These are phyloP conservation scores for Ceratobasidium sp. DNA, from an alignment of 1,284 basidiomycete species.

Conservation along the genomic window DNA sequence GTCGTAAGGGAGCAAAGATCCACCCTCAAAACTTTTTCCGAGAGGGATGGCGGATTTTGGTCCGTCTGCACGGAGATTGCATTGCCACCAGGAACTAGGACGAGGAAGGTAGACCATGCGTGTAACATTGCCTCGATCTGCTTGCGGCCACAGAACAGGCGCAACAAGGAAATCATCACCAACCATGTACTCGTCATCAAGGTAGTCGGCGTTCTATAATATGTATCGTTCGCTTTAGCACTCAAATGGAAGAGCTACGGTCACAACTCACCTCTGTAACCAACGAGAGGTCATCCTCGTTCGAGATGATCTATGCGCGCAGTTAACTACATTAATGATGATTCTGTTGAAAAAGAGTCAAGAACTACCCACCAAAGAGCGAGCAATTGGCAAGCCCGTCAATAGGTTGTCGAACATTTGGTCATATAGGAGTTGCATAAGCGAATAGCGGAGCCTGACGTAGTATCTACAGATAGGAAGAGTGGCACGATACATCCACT, in stretches of 20 bases:
- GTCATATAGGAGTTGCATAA: constrained; percentile 44
- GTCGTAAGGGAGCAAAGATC: constrained; percentile 31
- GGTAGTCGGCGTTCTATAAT: constrained; percentile 34
- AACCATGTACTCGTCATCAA: constrained; percentile 44
- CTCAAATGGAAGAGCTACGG: no score
- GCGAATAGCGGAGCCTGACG: constrained; percentile 41
- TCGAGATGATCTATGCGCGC: constrained; percentile 35
- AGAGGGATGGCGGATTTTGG: constrained; percentile 21
- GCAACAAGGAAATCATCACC: constrained; percentile 43
- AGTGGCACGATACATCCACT: constrained; percentile 37
- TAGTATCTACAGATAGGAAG: constrained; percentile 42
- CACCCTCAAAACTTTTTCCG: constrained; percentile 24
- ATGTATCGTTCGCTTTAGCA: no score
- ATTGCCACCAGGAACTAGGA: constrained; percentile 40
- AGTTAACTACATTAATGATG: background rate
- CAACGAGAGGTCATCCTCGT: constrained; percentile 38
- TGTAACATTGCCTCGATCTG: constrained; percentile 2
- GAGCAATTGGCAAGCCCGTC: constrained; percentile 45
- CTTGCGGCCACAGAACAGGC: constrained; percentile 27
- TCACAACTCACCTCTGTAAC: constrained; percentile 32
- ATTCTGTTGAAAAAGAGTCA: background rate
- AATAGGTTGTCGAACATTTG: constrained; percentile 46
- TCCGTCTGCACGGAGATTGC: constrained; percentile 42
- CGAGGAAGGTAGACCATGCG: constrained; percentile 41
- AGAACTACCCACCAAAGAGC: constrained; percentile 26